These are phyloP conservation scores for Neofusicoccum sp. DNA, from an alignment of 2,329 filamentous ascomycete species.

Conservation along the genomic window DNA sequence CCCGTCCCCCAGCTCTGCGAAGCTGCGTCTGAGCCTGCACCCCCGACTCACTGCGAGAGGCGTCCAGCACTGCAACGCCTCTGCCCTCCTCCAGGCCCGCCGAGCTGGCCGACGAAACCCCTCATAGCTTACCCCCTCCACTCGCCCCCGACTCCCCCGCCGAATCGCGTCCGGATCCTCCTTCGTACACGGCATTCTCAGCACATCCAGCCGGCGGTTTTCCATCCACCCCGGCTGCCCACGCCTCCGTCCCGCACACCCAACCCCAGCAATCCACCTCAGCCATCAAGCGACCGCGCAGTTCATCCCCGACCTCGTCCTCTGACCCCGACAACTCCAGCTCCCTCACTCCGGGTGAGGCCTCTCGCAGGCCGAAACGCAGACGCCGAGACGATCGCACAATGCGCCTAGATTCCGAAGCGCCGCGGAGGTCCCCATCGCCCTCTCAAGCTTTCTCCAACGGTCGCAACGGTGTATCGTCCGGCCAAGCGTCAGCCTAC, in stretches of 20 bases:
- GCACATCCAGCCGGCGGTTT: conserved; percentile 30
- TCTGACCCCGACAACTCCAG: conserved; percentile 20
- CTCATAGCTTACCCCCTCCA: conserved; percentile 57
- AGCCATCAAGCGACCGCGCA: conserved; percentile 33
- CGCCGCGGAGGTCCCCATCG: conserved; percentile 35
- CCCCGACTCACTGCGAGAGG: not conserved
- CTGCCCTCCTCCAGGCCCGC: conserved; percentile 48
- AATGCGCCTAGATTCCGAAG: conserved; percentile 45
- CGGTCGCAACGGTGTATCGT: conserved; percentile 38
- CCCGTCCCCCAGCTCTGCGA: not conserved
- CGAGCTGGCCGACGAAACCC: conserved; percentile 67
- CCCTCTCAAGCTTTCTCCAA: conserved; percentile 38
- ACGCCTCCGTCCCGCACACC: conserved; percentile 21
- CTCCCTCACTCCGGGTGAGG: conserved; percentile 28
- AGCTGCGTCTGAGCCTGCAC: not conserved
- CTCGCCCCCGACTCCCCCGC: conserved; percentile 66
- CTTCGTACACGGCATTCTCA: conserved; percentile 41
- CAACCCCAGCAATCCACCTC: conserved; percentile 19
- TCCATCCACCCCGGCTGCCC: conserved; percentile 22
- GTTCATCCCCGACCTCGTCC: conserved; percentile 31
- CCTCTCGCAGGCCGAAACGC: conserved; percentile 42
- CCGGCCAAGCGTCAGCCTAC: conserved; percentile 28
- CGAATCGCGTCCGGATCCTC: conserved; percentile 54
- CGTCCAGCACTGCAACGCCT: conserved; percentile 25
- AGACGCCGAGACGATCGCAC: conserved; percentile 41